Evolutionary conservation across 192 early-diverging fungal species (phyloP).

Genomic region (Coemansia pectinata): DNA sequence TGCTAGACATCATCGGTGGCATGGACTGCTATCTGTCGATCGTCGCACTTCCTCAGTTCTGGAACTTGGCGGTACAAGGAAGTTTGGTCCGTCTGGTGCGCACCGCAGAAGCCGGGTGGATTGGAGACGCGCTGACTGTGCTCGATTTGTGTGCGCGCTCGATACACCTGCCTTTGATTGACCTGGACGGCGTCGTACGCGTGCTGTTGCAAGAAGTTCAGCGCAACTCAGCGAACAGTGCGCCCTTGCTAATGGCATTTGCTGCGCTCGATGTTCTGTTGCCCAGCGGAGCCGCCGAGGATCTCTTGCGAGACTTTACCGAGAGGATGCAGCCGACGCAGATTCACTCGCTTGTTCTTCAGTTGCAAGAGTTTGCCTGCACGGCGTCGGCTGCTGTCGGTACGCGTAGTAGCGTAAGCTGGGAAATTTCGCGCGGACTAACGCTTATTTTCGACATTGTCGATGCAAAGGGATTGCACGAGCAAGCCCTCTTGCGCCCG

Average conservation of each 20-base stretch:
- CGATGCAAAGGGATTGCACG: slow-evolving; percentile 21
- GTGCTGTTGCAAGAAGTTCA: slow-evolving; percentile 2
- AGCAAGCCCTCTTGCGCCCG: slow-evolving; percentile 34
- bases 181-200: slow-evolving; percentile 9
- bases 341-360: slow-evolving; percentile 22
- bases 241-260: slow-evolving; percentile 25
- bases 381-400: not conserved
- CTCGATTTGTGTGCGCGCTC: slow-evolving; percentile 38
- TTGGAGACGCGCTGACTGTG: slow-evolving; percentile 21
- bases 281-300: not conserved
- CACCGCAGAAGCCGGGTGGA: not conserved
- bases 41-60: slow-evolving; percentile 25
- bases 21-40: slow-evolving; percentile 24
- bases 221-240: not conserved
- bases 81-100: slow-evolving; percentile 9
- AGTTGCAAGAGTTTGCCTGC: slow-evolving; percentile 20
- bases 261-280: slow-evolving; percentile 27
- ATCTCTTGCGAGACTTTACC: slow-evolving; percentile 7
- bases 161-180: slow-evolving; percentile 26
- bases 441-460: slow-evolving; percentile 37
- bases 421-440: slow-evolving; percentile 26
- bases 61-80: slow-evolving; percentile 37
- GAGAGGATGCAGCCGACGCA: slow-evolving; percentile 10
- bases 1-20: slow-evolving; percentile 52
- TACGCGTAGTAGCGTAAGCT: slow-evolving; percentile 26